Evolutionary conservation across 169 alveolate genomes (phyloP), one percentile per base, ranked within the genome.

Genomic region (Theileria parva): DNA sequence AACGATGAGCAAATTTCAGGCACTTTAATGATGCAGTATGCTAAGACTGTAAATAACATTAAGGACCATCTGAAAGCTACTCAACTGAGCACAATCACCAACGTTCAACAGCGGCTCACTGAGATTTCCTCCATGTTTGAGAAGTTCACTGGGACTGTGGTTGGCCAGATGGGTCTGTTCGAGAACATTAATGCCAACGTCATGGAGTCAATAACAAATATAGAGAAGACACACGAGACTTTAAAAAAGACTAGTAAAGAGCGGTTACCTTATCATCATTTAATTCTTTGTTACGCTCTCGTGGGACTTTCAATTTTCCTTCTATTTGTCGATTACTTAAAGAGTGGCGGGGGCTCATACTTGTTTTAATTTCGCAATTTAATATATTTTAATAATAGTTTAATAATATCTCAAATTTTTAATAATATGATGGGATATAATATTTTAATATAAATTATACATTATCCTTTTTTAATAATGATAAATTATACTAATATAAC

Each of bases 101-200:
- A 32, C 21, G 91, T 85, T 6, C 91, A 85, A 34, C 77, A 78
- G 64, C 67, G 91, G 21, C 79, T 85, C 17, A 3, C 86, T 13
- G 91, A 85, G 34, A 85, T 85, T 0, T 85, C 91, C n/a, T 77
- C 91, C n/a, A 85, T 85, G 91, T 85, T 85, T 63, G 91, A 64
- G 48, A 80, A 85, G 74, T 77, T 85, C 67, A 71, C 78, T 30
- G 87, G 87, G 19, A 78, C 91, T 21, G 55, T 85, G 39, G 87
- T 67, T 34, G 87, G 53, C 37, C 91, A 85, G 70, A 79, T 74
- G 32, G 91, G 79, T 30, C 68, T 78, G 65, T 77, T 78, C 51
- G 86, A 78, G 34, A 69, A 69, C 72, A 85, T 85, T 48, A 77
- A 60, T 51, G 88, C 81, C 74, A 85, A 85, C 72, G 87, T 85